phyloP scores from a whole-genome alignment of 1,284 basidiomycete genomes.

The Trametes pubescens region DNA sequence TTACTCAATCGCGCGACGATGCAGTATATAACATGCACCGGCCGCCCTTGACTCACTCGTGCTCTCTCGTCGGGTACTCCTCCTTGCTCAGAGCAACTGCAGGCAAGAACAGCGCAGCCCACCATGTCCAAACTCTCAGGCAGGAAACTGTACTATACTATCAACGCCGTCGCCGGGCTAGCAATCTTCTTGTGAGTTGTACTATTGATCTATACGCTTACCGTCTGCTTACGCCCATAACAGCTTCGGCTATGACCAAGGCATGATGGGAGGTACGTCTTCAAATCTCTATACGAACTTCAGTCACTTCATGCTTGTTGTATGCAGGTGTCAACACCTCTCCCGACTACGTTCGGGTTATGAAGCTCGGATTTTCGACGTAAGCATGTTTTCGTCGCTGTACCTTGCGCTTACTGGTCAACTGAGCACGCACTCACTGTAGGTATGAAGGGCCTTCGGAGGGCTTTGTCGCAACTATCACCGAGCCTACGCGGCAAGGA shows the following conservation, averaged over 20 bases:
- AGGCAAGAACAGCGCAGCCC: slow-evolving; percentile 12
- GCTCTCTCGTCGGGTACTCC: slow-evolving; percentile 11
- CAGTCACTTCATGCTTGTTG: not conserved
- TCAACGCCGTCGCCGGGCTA: slow-evolving; percentile 51
- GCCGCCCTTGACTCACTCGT: slow-evolving; percentile 2
- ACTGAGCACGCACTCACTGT: slow-evolving; percentile 1
- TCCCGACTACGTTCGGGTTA: slow-evolving; percentile 55
- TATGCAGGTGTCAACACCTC: slow-evolving; percentile 53
- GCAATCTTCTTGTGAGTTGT: slow-evolving; percentile 57
- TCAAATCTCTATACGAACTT: not conserved
- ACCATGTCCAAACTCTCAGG: slow-evolving; percentile 37
- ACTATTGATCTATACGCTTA: not conserved
- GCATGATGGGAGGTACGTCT: slow-evolving; percentile 56
- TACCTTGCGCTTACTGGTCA: not conserved
- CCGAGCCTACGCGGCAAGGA: slow-evolving; percentile 57
- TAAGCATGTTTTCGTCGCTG: slow-evolving; percentile 25
- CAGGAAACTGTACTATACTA: slow-evolving; percentile 43
- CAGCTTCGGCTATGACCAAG: slow-evolving; percentile 64
- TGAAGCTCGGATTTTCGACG: slow-evolving; percentile 51
- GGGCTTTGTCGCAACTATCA: slow-evolving; percentile 58
- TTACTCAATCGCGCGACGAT: not conserved
- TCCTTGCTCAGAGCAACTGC: not conserved
- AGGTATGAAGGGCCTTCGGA: slow-evolving; percentile 52
- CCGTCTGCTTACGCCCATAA: not conserved
- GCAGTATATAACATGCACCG: slow-evolving; percentile 5